A percentile compares a stretch with the other conserved stretches of the same genome.
phyloP scores from a whole-genome alignment of 2,329 filamentous ascomycete genomes.

The Fusarium palustre region DNA sequence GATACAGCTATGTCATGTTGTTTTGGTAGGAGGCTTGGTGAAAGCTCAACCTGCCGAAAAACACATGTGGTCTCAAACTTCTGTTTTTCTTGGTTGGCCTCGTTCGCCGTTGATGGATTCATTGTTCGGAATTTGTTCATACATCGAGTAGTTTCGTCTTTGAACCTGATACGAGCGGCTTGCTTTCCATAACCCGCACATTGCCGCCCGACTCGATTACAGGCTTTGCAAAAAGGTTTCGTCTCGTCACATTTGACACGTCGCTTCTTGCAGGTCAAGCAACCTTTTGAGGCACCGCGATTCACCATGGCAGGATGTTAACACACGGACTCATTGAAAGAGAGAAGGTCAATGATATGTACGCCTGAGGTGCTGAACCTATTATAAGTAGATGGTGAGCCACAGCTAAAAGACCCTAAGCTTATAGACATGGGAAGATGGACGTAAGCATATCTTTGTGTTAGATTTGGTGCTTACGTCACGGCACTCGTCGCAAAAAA shows the following conservation, averaged over 20 bases:
- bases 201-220: conserved; percentile 22
- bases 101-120: rapidly evolving
- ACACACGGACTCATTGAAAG: no score
- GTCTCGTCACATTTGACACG: conserved; percentile 36
- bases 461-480: conserved; percentile 1
- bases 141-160: conserved; percentile 15
- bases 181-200: conserved; percentile 27
- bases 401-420: background rate
- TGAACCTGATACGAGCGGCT: conserved; percentile 3
- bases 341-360: rapidly evolving
- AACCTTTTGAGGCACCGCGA: conserved; percentile 24
- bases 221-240: conserved; percentile 21
- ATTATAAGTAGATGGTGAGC: rapidly evolving
- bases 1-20: conserved; percentile 16
- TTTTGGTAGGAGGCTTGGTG: background rate
- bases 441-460: background rate
- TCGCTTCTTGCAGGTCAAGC: conserved; percentile 31
- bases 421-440: background rate
- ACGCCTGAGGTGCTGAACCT: no score
- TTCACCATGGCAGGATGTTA: conserved; percentile 20
- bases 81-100: background rate
- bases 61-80: background rate
- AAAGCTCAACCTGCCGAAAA: background rate
- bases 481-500: background rate
- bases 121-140: rapidly evolving